phyloP scores from a whole-genome alignment of 2,329 filamentous ascomycete genomes.

The Ceratocystis diversiconidia region DNA sequence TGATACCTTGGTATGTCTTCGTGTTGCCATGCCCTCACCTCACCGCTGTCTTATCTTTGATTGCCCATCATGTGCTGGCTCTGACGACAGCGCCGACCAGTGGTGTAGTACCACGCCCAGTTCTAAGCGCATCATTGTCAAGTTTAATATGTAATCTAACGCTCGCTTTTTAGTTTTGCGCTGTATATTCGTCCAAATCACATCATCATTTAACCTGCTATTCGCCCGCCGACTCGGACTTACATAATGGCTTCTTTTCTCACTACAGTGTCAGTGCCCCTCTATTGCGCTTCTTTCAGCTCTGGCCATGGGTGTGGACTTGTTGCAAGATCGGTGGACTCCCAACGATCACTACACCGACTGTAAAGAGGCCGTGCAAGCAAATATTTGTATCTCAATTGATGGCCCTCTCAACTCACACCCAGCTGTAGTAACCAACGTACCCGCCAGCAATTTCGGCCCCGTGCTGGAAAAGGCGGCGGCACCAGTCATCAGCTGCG shows the following conservation, averaged over 20 bases:
- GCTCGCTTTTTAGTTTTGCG: background rate
- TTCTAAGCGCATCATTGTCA: background rate
- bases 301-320: background rate
- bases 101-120: background rate
- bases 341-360: no score
- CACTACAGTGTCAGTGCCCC: slow-evolving; percentile 30
- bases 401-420: background rate
- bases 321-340: background rate
- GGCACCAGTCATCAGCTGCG: slow-evolving; percentile 80
- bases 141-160: background rate
- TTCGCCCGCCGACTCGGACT: background rate
- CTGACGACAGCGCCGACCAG: background rate
- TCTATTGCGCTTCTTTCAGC: background rate
- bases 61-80: background rate
- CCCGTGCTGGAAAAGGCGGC: slow-evolving; percentile 75
- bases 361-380: no score
- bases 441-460: slow-evolving; percentile 80
- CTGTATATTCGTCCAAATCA: slow-evolving; percentile 3
- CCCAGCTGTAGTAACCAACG: slow-evolving; percentile 56
- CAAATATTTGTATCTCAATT: background rate
- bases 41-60: background rate
- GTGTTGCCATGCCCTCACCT: background rate
- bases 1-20: slow-evolving; percentile 5
- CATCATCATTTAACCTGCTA: background rate
- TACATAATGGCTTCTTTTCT: slow-evolving; percentile 30